Evolutionary conservation across 805 yeast genomes (phyloP), one percentile per base, ranked within the genome.

Genomic region (Kluyveromyces siamensis): DNA sequence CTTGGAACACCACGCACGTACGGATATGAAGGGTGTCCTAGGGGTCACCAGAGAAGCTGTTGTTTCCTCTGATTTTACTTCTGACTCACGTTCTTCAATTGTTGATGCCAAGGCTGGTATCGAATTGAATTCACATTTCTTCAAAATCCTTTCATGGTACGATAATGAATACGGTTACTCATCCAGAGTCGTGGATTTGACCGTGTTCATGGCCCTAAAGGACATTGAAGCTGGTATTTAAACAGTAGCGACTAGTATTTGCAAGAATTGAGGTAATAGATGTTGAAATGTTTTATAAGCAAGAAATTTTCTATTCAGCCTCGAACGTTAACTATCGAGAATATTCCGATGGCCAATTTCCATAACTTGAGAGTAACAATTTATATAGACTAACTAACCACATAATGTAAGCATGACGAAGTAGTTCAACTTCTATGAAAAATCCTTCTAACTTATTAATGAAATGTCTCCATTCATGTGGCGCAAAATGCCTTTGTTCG

Each of bases 121-220:
- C 73, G 77, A 81, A 67, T 76, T 88, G 67, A 83, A 88, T 71
- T 87, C 88, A 70, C 81, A 83, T 65, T 88, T 88, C 72, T 93
- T 87, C 74, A 88, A 88, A 82, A 79, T 88, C 68, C 77, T 87
- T 73, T 79, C 95, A 53, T 88, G 96, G 96, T 88, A 88, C 81
- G 96, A 88, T 73, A 88, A 88, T 76, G 96, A 88, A 79, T 88
- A 72, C 77, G 96, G 96, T 72, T 88, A 88, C 86, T 85, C 95
- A 64, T 84, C 93, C 75, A 88, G 96, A 80, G 96, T 88, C 61
- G 95, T 88, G 60, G 96, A 88, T 78, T 76, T 88, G 68, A 73
- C 87, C 63, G 81, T 84, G 73, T 83, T 79, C 77, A 81, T 85
- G 67, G 91, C 95, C 60, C 76, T 79, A 37, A 37, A 50, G 30